phyloP scores from a whole-genome alignment of 2,329 filamentous ascomycete genomes.

The Fusarium penzigii region DNA sequence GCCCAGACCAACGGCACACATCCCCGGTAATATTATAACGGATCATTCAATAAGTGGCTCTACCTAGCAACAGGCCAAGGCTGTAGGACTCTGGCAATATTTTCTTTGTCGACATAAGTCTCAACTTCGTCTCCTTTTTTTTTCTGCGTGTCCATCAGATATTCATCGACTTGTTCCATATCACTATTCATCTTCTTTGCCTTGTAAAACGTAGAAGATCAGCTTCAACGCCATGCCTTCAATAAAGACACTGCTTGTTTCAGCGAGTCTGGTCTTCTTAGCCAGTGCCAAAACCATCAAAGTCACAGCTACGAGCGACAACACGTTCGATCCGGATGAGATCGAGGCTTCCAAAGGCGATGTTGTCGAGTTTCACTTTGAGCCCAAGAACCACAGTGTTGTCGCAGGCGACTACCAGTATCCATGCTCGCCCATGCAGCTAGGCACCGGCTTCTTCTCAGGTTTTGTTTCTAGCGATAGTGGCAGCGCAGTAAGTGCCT shows the following conservation, averaged over 20 bases:
- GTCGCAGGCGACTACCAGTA: conserved; percentile 37
- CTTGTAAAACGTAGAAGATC: too few species aligned
- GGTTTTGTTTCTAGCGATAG: conserved; percentile 33
- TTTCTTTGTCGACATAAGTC: too few species aligned
- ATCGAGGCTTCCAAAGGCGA: conserved; percentile 36
- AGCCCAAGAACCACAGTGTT: conserved; percentile 40
- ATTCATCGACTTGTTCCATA: too few species aligned
- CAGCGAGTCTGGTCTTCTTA: conserved; percentile 26
- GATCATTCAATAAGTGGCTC: too few species aligned
- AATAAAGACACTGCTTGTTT: conserved; percentile 28
- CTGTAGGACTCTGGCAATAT: too few species aligned
- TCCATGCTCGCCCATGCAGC: conserved; percentile 36
- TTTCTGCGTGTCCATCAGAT: too few species aligned
- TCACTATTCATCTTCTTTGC: too few species aligned
- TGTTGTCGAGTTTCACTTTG: conserved; percentile 40
- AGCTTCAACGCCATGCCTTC: conserved; percentile 26
- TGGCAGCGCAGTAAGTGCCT: conserved; percentile 32
- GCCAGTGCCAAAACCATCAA: conserved; percentile 35
- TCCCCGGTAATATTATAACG: too few species aligned
- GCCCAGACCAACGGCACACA: too few species aligned
- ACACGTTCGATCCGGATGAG: conserved; percentile 36
- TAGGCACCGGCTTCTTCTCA: conserved; percentile 40
- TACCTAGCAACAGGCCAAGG: too few species aligned
- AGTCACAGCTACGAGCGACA: conserved; percentile 35
- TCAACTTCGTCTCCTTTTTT: too few species aligned